Evolutionary conservation across 2,329 filamentous ascomycete species (phyloP).

Genomic region (Colletotrichum siamense): DNA sequence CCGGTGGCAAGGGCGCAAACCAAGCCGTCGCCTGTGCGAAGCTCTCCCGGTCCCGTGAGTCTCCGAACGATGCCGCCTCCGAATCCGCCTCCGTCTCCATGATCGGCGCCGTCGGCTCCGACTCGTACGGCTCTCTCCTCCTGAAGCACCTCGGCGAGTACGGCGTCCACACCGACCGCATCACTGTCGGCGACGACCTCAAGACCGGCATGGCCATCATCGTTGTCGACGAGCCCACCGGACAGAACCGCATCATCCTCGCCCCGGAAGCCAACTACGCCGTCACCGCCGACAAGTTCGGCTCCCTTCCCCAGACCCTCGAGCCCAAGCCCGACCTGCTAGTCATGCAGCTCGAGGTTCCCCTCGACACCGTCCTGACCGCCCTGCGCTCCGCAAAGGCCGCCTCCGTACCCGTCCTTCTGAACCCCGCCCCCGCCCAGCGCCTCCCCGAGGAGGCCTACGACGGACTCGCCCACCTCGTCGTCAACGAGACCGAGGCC

Average conservation of each 20-base stretch:
- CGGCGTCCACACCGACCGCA: conserved; percentile 65
- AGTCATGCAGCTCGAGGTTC: conserved; percentile 81
- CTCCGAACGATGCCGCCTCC: conserved; percentile 34
- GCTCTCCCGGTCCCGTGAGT: conserved; percentile 63
- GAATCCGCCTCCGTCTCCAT: conserved; percentile 62
- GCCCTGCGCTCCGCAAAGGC: conserved; percentile 58
- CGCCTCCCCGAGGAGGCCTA: conserved; percentile 71
- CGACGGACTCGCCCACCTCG: conserved; percentile 73
- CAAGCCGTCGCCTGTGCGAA: conserved; percentile 90
- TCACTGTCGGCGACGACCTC: conserved; percentile 43
- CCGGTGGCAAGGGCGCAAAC: conserved; percentile 95
- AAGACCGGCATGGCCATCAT: conserved; percentile 78
- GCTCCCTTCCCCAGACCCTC: conserved; percentile 28
- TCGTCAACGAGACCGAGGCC: conserved; percentile 92
- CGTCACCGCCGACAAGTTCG: conserved; percentile 41
- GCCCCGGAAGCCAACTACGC: conserved; percentile 73
- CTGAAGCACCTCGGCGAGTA: conserved; percentile 61
- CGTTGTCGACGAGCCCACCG: conserved; percentile 73
- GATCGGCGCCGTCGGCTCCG: conserved; percentile 76
- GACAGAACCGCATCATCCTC: conserved; percentile 79
- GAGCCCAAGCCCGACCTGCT: conserved; percentile 62
- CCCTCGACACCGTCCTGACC: conserved; percentile 67
- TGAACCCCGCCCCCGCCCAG: conserved; percentile 86
- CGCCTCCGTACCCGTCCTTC: conserved; percentile 66
- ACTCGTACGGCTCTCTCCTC: conserved; percentile 69